A percentile compares a stretch with the other conserved stretches of the same genome.
Conservation (phyloP, 163 green algal species). For the Scenedesmus sp. region DNA sequence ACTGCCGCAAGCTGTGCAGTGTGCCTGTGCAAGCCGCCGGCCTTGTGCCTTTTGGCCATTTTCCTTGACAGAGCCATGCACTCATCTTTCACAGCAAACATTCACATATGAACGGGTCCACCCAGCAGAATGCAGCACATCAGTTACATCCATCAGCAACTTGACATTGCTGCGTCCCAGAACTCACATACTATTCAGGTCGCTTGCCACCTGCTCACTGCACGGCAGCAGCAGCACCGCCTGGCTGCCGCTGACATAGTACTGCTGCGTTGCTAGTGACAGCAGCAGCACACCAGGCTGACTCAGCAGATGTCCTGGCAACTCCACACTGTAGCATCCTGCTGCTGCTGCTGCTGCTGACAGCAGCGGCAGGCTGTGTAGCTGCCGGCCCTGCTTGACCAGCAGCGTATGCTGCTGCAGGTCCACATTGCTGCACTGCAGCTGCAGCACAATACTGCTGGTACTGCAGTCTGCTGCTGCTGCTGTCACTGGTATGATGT, state of each 20-base stretch:
- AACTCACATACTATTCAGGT: neutral
- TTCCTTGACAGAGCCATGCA: no score
- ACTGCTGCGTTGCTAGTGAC: neutral
- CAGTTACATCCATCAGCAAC: no score
- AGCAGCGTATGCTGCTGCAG: neutral
- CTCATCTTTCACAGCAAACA: no score
- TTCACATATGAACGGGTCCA: no score
- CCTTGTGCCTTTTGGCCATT: no score
- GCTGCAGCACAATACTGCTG: neutral
- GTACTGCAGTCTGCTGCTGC: neutral
- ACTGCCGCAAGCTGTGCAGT: no score
- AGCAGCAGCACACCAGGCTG: neutral
- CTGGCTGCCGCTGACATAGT: neutral
- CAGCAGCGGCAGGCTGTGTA: conserved; percentile 7
- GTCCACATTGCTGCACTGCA: neutral
- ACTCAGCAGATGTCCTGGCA: neutral
- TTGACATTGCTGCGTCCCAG: no score
- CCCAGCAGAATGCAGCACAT: neutral
- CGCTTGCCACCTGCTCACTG: neutral
- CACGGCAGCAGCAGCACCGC: neutral
- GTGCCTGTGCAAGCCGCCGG: no score
- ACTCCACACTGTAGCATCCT: neutral
- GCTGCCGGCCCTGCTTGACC: neutral
- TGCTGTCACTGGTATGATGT: neutral
- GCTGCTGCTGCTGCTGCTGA: neutral